phyloP scores from a whole-genome alignment of 306 rosid genomes.

The Betula pendula region DNA sequence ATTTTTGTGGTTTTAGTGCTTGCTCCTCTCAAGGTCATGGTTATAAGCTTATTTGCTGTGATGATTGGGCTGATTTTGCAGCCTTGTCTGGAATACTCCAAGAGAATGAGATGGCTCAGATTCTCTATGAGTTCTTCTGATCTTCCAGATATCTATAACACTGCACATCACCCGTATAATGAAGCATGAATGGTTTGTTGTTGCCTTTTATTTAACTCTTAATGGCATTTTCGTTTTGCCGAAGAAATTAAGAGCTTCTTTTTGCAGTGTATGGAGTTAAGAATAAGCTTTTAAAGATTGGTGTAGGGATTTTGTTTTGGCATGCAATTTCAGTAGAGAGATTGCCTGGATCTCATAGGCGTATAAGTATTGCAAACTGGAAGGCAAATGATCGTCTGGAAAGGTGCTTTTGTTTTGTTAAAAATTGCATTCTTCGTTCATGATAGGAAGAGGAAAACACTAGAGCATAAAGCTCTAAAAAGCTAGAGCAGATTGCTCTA shows the following conservation, averaged over 20 bases:
- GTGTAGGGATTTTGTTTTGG: not conserved
- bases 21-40: constrained; percentile 47
- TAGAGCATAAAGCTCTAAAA: too few relatives aligned
- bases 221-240: not conserved
- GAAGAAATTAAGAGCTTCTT: not conserved
- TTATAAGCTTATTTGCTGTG: constrained; percentile 46
- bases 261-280: not conserved
- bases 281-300: not conserved
- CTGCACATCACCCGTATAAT: constrained; percentile 11
- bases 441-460: too few relatives aligned
- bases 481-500: too few relatives aligned
- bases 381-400: not conserved
- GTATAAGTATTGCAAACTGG: not conserved
- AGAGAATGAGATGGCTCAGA: constrained; percentile 50
- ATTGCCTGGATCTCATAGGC: not conserved
- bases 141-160: constrained; percentile 36
- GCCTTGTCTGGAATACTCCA: constrained; percentile 48
- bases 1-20: constrained; percentile 55
- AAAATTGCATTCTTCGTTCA: too few relatives aligned
- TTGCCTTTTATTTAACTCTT: not conserved
- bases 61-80: constrained; percentile 46
- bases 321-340: not conserved
- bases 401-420: too few relatives aligned
- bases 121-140: constrained; percentile 40
- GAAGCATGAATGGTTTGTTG: constrained; percentile 15